Evolutionary conservation across 2,329 filamentous ascomycete genomes (phyloP).

Genomic region (Dothistroma pini): DNA sequence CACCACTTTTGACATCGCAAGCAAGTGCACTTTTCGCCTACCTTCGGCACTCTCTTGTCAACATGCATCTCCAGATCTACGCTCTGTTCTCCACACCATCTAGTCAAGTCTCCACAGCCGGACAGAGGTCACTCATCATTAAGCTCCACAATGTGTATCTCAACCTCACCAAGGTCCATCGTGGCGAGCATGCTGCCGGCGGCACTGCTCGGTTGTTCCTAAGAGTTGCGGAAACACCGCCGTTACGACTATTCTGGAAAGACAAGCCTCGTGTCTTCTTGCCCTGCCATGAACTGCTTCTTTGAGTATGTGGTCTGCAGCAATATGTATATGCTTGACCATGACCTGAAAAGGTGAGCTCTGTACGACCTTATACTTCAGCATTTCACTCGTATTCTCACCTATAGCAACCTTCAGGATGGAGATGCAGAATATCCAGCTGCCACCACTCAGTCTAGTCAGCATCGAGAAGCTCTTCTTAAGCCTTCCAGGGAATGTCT

Average conservation of each 20-base stretch:
- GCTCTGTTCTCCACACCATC: background rate
- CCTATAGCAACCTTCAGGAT: background rate
- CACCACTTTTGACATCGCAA: background rate
- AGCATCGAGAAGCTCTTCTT: slow-evolving; percentile 12
- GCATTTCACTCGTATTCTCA: background rate
- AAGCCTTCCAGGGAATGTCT: slow-evolving; percentile 5
- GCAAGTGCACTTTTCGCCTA: background rate
- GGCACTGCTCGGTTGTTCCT: background rate
- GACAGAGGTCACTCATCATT: background rate
- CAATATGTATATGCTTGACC: background rate
- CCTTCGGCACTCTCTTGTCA: background rate
- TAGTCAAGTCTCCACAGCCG: background rate
- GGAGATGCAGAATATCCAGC: slow-evolving; percentile 3
- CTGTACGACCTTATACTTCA: background rate
- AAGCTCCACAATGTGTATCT: background rate
- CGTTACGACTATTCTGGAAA: background rate
- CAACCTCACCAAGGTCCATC: background rate
- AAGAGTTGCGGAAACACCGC: background rate
- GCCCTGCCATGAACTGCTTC: background rate
- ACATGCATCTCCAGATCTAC: background rate
- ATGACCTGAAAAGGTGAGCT: background rate
- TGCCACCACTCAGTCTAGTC: slow-evolving; percentile 6
- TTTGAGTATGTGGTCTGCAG: background rate
- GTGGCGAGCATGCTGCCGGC: background rate
- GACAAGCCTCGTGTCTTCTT: slow-evolving; percentile 2